Base-by-base conservation (phyloP, 495 filamentous ascomycete genomes). In the Articulospora tetracladia region DNA sequence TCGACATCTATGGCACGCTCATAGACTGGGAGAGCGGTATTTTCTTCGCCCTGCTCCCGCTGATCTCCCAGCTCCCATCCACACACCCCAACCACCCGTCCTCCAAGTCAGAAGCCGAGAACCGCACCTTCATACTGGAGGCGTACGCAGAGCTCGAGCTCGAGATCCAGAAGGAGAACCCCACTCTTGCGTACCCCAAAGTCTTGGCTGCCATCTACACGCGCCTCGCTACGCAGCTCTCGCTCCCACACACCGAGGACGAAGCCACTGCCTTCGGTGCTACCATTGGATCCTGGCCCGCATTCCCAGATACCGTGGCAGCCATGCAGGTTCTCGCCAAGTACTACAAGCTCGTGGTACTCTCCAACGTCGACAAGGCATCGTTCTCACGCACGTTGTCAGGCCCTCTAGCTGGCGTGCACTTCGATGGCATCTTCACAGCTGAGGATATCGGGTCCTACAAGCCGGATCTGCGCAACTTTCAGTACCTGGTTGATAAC, bases 1-100 rank as follows among this genome's bases (percentile, higher is more conserved):
- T 95, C 75, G 90, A 95, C 70, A 83, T 89, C 77, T 93, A 90
- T 70, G 88, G 90, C 69, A 95, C 91, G 0, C 79, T 93, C 24
- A 84, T 93, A 52, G 88, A 93, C 77, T 90, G 87, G 87, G 83
- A 92, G 69, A 53, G 46, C 3, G 58, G 77, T 32, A 61, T 77
- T 52, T 58, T 67, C 54, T 57, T 57, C 17, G 66, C 71, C 12
- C 66, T 77, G 34, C 59, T 58, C 24, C 58, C 68, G n/a, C 64
- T 69, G 32, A 28, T 70, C 28, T 34, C 32, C 0, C 36, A 48
- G 3, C 58, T 60, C 34, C 51, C 50, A 26, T 1, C 49, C 10
- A 26, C 55, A 0, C n/a, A 36, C 22, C 60, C 60, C 0, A 49
- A 63, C 24, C 55, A 63, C 50, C 60, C 60, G 23, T 54, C 60